Conservation (phyloP, 176 grass and related monocot genomes). For the Ensete ventricosum region DNA sequence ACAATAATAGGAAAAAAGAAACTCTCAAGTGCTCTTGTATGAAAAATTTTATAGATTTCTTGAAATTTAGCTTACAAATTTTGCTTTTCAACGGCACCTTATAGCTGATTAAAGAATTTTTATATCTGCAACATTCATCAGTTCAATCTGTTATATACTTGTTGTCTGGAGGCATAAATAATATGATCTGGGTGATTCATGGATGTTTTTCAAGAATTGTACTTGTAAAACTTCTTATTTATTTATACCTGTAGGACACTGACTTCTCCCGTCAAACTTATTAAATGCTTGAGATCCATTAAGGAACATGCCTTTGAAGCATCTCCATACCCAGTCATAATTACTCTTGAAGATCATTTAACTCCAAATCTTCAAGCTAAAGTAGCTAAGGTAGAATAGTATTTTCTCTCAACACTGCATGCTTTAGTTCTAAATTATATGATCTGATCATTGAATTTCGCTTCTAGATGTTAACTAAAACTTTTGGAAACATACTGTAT, state of each 20-base stretch:
- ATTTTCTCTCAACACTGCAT: not conserved
- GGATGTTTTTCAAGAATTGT: not conserved
- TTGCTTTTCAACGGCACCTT: too few relatives aligned
- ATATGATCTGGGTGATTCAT: too few relatives aligned
- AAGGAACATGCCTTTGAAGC: slow-evolving; percentile 53
- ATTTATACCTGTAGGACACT: slow-evolving; percentile 37
- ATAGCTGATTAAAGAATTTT: too few relatives aligned
- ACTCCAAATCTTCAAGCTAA: slow-evolving; percentile 51
- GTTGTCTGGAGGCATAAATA: too few relatives aligned
- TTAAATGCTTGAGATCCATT: slow-evolving; percentile 50
- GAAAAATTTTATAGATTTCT: too few relatives aligned
- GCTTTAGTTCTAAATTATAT: not conserved
- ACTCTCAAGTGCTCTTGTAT: too few relatives aligned
- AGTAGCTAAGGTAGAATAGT: slow-evolving; percentile 47
- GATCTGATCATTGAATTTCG: not conserved
- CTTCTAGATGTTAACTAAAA: slow-evolving; percentile 52
- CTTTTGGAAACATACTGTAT: slow-evolving; percentile 30
- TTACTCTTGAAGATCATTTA: slow-evolving; percentile 89
- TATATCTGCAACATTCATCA: too few relatives aligned
- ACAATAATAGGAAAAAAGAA: too few relatives aligned
- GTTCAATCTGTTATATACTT: too few relatives aligned
- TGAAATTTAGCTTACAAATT: too few relatives aligned
- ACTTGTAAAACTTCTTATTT: not conserved
- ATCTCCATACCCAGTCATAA: slow-evolving; percentile 75
- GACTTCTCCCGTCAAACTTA: slow-evolving; percentile 58